Evolutionary conservation across 164 flowering plant species (phyloP).

Genomic region (Hamamelis virginiana): DNA sequence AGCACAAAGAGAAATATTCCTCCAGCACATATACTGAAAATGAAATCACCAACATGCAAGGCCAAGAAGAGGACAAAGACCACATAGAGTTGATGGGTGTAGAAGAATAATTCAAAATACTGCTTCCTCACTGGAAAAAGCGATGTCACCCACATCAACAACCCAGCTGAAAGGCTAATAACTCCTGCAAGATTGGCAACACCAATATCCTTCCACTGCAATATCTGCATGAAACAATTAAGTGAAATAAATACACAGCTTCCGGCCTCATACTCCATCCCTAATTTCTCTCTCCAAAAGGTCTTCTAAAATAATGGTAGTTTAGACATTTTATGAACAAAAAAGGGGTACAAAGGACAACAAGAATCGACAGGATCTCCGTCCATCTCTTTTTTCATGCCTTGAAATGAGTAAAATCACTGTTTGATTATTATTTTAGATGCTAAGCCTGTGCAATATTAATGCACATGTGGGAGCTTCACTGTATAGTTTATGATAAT

Average conservation of each 20-base stretch:
- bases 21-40: constrained; percentile 49
- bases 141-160: constrained; percentile 68
- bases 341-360: no score
- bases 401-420: no score
- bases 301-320: no score
- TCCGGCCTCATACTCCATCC: no score
- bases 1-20: constrained; percentile 60
- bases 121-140: constrained; percentile 46
- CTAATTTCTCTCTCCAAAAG: no score
- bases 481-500: no score
- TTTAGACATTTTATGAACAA: no score
- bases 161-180: constrained; percentile 51
- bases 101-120: constrained; percentile 65
- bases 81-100: constrained; percentile 65
- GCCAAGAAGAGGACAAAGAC: constrained; percentile 58
- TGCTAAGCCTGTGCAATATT: no score
- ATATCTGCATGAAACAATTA: constrained; percentile 42
- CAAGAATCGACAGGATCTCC: no score
- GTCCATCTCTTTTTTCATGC: no score
- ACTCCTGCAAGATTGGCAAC: constrained; percentile 65
- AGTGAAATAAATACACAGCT: constrained; percentile 18
- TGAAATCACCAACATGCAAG: constrained; percentile 59
- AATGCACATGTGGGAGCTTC: no score
- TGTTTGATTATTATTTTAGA: no score
- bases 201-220: constrained; percentile 67